These are phyloP conservation scores for Fusarium austroafricanum DNA, from an alignment of 2,329 filamentous ascomycete species.

Conservation along the genomic window DNA sequence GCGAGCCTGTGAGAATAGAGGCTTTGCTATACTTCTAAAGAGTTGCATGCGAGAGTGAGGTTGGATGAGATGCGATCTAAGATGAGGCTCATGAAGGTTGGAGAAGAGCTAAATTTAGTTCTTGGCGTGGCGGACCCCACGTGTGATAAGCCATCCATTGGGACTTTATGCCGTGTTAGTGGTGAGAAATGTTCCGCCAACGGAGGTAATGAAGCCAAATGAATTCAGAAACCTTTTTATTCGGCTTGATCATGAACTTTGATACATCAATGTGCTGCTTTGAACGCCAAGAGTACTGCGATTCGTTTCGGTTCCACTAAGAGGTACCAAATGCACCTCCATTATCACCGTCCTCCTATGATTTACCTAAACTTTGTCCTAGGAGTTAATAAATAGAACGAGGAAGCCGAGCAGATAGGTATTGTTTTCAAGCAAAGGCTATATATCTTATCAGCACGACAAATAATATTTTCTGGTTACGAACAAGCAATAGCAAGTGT, in stretches of 20 bases:
- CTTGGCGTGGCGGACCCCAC: slow-evolving; percentile 5
- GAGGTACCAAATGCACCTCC: too few relatives aligned
- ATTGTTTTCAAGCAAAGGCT: too few relatives aligned
- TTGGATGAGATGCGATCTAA: slow-evolving; percentile 1
- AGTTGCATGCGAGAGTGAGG: slow-evolving; percentile 25
- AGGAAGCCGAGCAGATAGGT: too few relatives aligned
- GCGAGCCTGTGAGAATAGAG: slow-evolving; percentile 22
- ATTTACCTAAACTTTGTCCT: too few relatives aligned
- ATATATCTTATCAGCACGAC: too few relatives aligned
- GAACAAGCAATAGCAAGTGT: too few relatives aligned
- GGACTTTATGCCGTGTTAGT: neutral
- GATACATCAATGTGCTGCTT: neutral
- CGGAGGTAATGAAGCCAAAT: too few relatives aligned
- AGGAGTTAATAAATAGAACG: too few relatives aligned
- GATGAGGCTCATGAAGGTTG: slow-evolving; percentile 16
- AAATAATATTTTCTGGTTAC: too few relatives aligned
- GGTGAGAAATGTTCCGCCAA: neutral
- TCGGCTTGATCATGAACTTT: neutral
- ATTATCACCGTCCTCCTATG: too few relatives aligned
- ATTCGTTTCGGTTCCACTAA: neutral
- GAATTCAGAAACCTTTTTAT: too few relatives aligned
- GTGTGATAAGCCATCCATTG: neutral
- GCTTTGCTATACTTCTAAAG: slow-evolving; percentile 9
- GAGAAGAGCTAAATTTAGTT: slow-evolving; percentile 14
- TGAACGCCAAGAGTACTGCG: too few relatives aligned